Conservation (phyloP, 202 grass and related monocot species). For the Cymbopogon flexuosus region DNA sequence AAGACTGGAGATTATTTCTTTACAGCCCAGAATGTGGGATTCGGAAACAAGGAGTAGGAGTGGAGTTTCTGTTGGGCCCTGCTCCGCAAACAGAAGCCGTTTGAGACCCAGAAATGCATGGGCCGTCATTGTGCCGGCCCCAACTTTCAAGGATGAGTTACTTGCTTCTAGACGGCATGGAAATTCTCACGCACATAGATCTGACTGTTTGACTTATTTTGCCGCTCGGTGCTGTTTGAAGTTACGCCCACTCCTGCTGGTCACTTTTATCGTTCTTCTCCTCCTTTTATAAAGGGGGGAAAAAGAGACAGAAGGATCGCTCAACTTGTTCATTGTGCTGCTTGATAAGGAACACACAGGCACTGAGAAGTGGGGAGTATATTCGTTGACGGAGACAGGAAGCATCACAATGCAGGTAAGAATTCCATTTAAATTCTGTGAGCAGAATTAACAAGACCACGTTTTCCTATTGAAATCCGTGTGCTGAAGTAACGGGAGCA, state of each 20-base stretch:
- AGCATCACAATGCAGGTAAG: background rate
- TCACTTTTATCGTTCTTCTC: background rate
- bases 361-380: background rate
- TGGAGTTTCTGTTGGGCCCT: background rate
- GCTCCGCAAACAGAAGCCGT: background rate
- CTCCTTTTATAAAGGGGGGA: background rate
- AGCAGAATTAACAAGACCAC: background rate
- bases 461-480: slow-evolving; percentile 4
- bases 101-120: background rate
- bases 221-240: background rate
- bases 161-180: background rate
- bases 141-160: too few species aligned
- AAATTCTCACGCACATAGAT: background rate
- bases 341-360: background rate
- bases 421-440: background rate
- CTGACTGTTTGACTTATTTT: background rate
- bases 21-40: too few species aligned
- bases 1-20: too few species aligned
- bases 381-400: slow-evolving; percentile 8
- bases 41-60: background rate
- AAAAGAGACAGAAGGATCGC: background rate
- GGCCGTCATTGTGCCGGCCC: background rate
- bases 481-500: background rate
- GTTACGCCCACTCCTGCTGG: background rate
- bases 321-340: slow-evolving; percentile 4